Base-by-base conservation (phyloP, 306 rosid species). In the Vigna reflexopilosa region DNA sequence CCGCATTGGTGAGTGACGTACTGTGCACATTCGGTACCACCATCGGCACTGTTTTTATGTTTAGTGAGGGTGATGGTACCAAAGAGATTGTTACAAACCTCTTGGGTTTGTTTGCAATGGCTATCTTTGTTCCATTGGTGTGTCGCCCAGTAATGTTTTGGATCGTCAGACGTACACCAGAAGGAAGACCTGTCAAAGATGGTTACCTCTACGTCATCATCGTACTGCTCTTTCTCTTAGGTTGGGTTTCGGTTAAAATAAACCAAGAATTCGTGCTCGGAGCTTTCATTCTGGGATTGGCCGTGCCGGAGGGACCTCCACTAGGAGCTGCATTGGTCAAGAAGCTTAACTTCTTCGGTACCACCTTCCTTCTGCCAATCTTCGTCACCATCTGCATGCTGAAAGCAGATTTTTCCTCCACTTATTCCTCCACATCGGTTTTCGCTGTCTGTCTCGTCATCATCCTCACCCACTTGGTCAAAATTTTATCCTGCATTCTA, bases 221-320 rank as follows among this genome's bases (percentile, higher is more conserved):
- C 19, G 2, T 67, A 3, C 16, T 81, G 49, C 67, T 93, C n/a
- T 61, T 90, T 14, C 42, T 8, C 0, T 32, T 89, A 0, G 82
- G 88, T 3, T 28, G 52, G 9, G 1, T 78, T 16, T 16, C 91
- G 1, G 9, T 73, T 51, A 0, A 7, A 0, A 67, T 79, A 22
- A 64, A 65, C 13, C 91, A 86, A 52, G 49, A 73, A 6, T 78
- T 86, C 16, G 1, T 58, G 1, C 62, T 85, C 3, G 96, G 97
- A 9, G 90, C 90, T 64, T 79, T 83, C 30, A 19, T 93, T 12
- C 65, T 93, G 20, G 97, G 97, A 3, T 51, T 93, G 70, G 72
- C 86, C 4, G 87, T 90, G 19, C 93, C 92, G 0, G 91, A 86
- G 56, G 96, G 97, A 45, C 91, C 91, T 10, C 93, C 92, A 0